These are phyloP conservation scores for Moesziomyces parantarcticus DNA, from an alignment of 1,284 basidiomycete genomes.

Conservation along the genomic window DNA sequence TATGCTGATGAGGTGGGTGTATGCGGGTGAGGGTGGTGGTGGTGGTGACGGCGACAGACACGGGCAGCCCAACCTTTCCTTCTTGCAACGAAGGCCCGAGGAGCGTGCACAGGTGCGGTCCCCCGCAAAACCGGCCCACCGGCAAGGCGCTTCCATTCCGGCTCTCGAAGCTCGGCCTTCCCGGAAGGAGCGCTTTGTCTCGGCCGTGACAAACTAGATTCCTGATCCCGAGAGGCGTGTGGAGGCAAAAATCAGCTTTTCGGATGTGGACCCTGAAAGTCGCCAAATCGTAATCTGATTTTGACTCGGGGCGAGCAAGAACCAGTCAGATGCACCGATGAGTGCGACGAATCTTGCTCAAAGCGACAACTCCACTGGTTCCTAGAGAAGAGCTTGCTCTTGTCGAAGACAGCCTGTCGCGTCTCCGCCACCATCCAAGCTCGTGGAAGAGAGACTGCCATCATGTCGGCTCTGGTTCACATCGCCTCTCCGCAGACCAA, in stretches of 20 bases:
- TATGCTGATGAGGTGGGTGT: not conserved
- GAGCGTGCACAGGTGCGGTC: too few relatives aligned
- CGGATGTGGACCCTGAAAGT: constrained; percentile 9
- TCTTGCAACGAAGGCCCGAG: too few relatives aligned
- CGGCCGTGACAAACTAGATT: constrained; percentile 1
- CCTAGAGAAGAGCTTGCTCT: not conserved
- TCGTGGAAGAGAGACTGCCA: not conserved
- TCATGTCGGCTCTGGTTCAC: constrained; percentile 44
- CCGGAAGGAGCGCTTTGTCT: not conserved
- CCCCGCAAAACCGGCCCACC: constrained; percentile 10
- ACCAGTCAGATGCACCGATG: not conserved
- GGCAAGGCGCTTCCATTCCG: constrained; percentile 8
- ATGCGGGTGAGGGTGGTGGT: not conserved
- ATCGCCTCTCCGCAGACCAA: constrained; percentile 36
- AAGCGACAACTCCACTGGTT: not conserved
- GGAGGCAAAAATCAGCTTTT: not conserved
- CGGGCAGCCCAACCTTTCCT: too few relatives aligned
- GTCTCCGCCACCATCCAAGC: not conserved
- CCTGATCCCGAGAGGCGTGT: not conserved
- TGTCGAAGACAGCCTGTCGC: not conserved
- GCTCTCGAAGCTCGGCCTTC: not conserved
- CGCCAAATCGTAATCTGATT: constrained; percentile 7
- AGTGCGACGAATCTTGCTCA: not conserved
- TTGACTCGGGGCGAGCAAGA: constrained; percentile 4
- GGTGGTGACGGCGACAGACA: not conserved